phyloP scores from a whole-genome alignment of 75 land plant species.

The Pinus albicaulis region DNA sequence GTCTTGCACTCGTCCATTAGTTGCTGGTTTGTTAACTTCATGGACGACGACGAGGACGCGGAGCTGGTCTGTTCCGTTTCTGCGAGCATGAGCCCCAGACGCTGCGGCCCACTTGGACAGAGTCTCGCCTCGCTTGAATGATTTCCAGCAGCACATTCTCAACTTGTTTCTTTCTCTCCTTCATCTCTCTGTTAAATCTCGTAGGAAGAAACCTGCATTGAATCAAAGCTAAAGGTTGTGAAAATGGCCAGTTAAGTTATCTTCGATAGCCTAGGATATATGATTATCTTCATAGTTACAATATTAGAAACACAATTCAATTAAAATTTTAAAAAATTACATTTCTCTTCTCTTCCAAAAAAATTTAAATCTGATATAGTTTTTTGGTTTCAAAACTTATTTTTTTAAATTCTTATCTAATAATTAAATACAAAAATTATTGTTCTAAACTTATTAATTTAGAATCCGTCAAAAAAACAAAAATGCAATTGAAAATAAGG shows the following conservation, averaged over 20 bases:
- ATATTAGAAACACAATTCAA: too few species aligned
- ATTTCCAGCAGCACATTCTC: constrained; percentile 71
- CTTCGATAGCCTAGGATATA: not conserved
- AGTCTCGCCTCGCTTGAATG: constrained; percentile 47
- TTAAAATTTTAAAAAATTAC: too few species aligned
- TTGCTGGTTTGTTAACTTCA: constrained; percentile 26
- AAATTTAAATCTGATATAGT: too few species aligned
- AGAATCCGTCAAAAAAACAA: too few species aligned
- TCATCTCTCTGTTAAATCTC: constrained; percentile 62
- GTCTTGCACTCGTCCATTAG: constrained; percentile 95
- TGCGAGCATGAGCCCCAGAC: constrained; percentile 67
- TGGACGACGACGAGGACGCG: not conserved
- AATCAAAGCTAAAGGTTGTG: not conserved
- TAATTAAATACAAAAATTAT: too few species aligned
- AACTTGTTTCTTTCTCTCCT: constrained; percentile 53
- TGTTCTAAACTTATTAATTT: too few species aligned
- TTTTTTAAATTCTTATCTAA: too few species aligned
- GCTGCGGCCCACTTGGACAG: constrained; percentile 41
- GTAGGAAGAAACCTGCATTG: constrained; percentile 76
- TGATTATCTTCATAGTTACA: too few species aligned
- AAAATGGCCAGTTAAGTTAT: too few species aligned
- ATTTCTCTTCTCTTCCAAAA: too few species aligned
- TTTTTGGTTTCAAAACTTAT: too few species aligned
- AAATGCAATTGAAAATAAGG: too few species aligned
- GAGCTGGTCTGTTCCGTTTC: constrained; percentile 36